Evolutionary conservation across 2,329 filamentous ascomycete species (phyloP).

Genomic region (Verticillium isaacii): DNA sequence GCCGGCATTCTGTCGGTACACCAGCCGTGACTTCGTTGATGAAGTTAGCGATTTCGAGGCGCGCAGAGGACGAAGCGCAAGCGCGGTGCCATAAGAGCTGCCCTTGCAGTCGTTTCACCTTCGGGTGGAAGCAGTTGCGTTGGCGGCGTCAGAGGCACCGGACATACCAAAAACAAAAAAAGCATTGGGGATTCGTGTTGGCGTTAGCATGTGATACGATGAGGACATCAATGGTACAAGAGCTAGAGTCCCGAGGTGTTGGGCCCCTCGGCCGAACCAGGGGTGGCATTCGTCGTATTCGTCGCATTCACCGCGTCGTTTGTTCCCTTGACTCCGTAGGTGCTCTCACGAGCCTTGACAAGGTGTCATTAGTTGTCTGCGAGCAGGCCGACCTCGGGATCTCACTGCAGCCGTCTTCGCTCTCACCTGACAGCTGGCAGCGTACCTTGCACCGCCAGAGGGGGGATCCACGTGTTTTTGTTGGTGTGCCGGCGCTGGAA

Average conservation of each 20-base stretch:
- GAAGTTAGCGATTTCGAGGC: conserved; percentile 45
- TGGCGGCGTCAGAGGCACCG: conserved; percentile 82
- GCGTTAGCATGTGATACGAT: background rate
- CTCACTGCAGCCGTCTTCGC: no score
- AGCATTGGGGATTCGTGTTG: background rate
- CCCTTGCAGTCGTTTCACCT: conserved; percentile 42
- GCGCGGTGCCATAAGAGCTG: conserved; percentile 67
- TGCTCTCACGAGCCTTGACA: no score
- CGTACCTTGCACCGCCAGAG: no score
- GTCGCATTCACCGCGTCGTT: no score
- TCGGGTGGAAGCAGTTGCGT: conserved; percentile 42
- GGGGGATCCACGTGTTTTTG: background rate
- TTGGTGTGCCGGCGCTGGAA: background rate
- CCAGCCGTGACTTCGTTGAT: conserved; percentile 53
- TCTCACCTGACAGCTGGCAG: no score
- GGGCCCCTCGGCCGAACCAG: background rate
- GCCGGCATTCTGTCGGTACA: conserved; percentile 64
- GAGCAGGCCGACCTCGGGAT: no score
- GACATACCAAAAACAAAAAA: conserved; percentile 43
- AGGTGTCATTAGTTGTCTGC: no score
- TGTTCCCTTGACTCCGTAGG: no score
- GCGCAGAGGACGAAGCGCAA: conserved; percentile 35
- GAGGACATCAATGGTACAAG: background rate
- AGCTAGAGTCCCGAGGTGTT: background rate
- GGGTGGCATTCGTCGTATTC: no score